A percentile compares a stretch with the other conserved stretches of the same genome.
Evolutionary conservation across 306 rosid species (phyloP).

Genomic region (cucumber (Cucumis sativus)): Cucumber_9930_V3 NC_026659.2:21646501-21647000

Average conservation of each 20-base stretch:
- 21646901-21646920: not conserved
- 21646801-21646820: not conserved
- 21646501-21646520: constrained; percentile 4
- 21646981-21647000: not conserved
- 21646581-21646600: constrained; percentile 62
- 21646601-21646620: constrained; percentile 53
- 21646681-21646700: constrained; percentile 73
- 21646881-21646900: not conserved
- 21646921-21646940: not conserved
- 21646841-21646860: not conserved
- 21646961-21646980: not conserved
- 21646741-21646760: constrained; percentile 51
- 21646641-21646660: not conserved
- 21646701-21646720: constrained; percentile 76
- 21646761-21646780: constrained; percentile 8
- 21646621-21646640: constrained; percentile 10
- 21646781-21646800: constrained; percentile 3
- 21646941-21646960: not conserved
- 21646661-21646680: not conserved
- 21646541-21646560: constrained; percentile 79
- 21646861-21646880: not conserved
- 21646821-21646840: not conserved
- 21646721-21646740: constrained; percentile 78
- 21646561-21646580: constrained; percentile 95
- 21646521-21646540: constrained; percentile 71